Conservation (phyloP, 208 protist species). For the Porcisia deanei region DNA sequence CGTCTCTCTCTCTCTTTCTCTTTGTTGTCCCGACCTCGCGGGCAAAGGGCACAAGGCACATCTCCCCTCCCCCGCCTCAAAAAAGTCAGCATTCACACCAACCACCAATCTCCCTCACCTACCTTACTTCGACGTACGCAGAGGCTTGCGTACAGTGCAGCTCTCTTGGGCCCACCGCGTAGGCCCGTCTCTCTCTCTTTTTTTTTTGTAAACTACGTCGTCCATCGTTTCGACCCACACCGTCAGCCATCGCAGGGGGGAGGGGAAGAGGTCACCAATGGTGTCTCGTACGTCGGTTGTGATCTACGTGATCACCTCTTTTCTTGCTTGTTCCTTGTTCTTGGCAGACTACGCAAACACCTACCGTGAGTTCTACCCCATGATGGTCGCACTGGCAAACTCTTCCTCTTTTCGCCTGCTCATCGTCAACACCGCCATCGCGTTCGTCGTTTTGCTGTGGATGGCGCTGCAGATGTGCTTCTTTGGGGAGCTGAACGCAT, state of each 20-base stretch:
- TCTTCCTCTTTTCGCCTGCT: slow-evolving; percentile 63
- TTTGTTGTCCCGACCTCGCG: neutral
- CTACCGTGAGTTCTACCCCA: slow-evolving; percentile 68
- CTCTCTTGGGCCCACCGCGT: neutral
- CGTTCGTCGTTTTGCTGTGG: slow-evolving; percentile 39
- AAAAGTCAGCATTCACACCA: neutral
- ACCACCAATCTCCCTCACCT: neutral
- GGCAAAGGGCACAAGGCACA: too few relatives aligned
- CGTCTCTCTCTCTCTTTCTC: neutral
- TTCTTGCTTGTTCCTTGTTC: slow-evolving; percentile 36
- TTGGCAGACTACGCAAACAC: slow-evolving; percentile 59
- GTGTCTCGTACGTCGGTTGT: slow-evolving; percentile 19
- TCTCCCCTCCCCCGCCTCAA: too few relatives aligned
- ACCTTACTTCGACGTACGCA: neutral
- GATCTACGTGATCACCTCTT: slow-evolving; percentile 57
- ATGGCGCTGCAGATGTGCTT: slow-evolving; percentile 42
- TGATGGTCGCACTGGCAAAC: slow-evolving; percentile 64
- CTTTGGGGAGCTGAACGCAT: slow-evolving; percentile 63
- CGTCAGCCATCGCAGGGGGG: neutral
- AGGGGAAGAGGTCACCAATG: neutral
- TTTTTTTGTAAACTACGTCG: neutral
- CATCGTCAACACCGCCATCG: slow-evolving; percentile 46
- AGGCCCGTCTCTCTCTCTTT: neutral
- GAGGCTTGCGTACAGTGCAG: neutral
- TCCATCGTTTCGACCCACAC: neutral